Evolutionary conservation across 257 asterid species (phyloP).

Genomic region (Ajuga chamaepitys): DNA sequence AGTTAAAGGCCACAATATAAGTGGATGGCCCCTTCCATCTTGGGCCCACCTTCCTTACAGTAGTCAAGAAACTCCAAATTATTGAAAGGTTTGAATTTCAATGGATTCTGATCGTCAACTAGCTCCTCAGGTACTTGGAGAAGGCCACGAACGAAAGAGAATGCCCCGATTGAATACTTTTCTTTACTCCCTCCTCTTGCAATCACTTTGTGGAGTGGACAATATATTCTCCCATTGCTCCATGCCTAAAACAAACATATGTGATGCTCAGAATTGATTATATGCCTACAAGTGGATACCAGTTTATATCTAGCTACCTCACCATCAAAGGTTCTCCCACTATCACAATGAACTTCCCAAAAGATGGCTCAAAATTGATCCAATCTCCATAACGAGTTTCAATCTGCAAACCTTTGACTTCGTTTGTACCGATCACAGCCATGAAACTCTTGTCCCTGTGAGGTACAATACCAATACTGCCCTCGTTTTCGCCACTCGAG

Average conservation of each 20-base stretch:
- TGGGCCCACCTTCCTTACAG: slow-evolving; percentile 26
- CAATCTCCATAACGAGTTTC: slow-evolving; percentile 37
- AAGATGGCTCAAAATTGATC: slow-evolving; percentile 30
- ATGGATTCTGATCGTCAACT: slow-evolving; percentile 25
- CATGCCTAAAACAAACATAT: slow-evolving; percentile 20
- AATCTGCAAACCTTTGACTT: slow-evolving; percentile 35
- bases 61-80: slow-evolving; percentile 27
- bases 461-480: slow-evolving; percentile 27
- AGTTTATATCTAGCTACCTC: background rate
- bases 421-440: slow-evolving; percentile 34
- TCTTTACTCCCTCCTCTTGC: slow-evolving; percentile 16
- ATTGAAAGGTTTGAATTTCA: slow-evolving; percentile 23
- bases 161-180: slow-evolving; percentile 28
- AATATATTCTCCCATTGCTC: slow-evolving; percentile 34
- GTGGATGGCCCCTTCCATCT: slow-evolving; percentile 20
- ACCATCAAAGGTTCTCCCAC: slow-evolving; percentile 51
- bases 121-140: slow-evolving; percentile 31
- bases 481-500: slow-evolving; percentile 12
- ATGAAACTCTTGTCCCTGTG: slow-evolving; percentile 48
- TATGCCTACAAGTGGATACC: background rate
- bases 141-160: slow-evolving; percentile 18
- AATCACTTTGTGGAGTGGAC: slow-evolving; percentile 32
- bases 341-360: slow-evolving; percentile 20
- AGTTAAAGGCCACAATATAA: slow-evolving; percentile 24
- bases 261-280: background rate